Evolutionary conservation across 2,329 filamentous ascomycete genomes (phyloP), one percentile per base, ranked within the genome.

Genomic region (Scolecobasidium constrictum): DNA sequence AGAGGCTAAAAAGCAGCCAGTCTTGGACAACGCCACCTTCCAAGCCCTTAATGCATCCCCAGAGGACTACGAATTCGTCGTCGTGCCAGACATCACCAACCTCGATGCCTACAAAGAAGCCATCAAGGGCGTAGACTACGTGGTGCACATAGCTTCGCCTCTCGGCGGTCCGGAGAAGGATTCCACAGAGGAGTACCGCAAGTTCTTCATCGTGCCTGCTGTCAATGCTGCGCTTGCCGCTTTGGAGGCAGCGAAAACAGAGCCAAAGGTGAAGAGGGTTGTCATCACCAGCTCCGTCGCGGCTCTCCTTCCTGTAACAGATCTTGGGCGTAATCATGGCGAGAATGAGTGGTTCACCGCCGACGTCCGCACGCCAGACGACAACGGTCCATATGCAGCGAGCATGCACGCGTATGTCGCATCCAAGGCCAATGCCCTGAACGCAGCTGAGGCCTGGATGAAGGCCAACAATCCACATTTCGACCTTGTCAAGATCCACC

Each of bases 91-190:
- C 40, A 57, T 67, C 18, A 50, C 55, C 0, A 50, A 48, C 3
- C 50, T 54, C 0, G 56, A 56, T 13, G 65, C 65, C 2, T 68
- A 64, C 39, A 59, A 67, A 20, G 55, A 63, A 20, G 64, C 63
- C 11, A 55, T 65, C 43, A 50, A 59, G 34, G 64, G 56, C 3
- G 60, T 63, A 31, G 55, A 54, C 13, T 63, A 60, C 48, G 55
- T 69, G 38, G 50, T 63, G 54, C 61, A 53, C 46, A 37, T 53
- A 28, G 56, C 50, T 50, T 58, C 38, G 40, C 49, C 49, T 12
- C 33, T 51, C 12, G 26, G 46, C n/a, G 22, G 4, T 7, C 16
- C 19, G 2, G 22, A 28, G 12, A 2, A 21, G 9, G 7, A 19
- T 23, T 11, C 42, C n/a, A 18, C 42, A 11, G 46, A 47, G 2